Conservation (phyloP, 495 filamentous ascomycete genomes). For the Beverwykella pulmonaria region DNA sequence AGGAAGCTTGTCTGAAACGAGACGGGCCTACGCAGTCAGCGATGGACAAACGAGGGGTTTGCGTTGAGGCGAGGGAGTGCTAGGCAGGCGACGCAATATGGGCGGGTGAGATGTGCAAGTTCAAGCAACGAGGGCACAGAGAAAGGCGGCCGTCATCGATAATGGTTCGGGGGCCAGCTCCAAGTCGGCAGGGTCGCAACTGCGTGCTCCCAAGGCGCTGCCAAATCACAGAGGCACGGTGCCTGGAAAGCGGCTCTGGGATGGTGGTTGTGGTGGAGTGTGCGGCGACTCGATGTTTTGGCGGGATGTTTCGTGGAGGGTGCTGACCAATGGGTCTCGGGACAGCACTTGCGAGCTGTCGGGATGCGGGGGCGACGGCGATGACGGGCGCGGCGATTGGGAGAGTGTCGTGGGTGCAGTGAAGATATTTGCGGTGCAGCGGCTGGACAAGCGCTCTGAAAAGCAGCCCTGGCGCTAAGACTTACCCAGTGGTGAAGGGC, state of each 20-base stretch:
- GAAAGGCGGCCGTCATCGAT: neutral
- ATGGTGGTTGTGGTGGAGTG: neutral
- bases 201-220: neutral
- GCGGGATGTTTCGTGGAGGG: conserved; percentile 24
- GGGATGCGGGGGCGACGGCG: conserved; percentile 20
- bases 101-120: conserved; percentile 6
- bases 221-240: conserved; percentile 27
- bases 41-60: neutral
- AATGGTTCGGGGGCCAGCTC: conserved; percentile 19
- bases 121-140: neutral
- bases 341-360: conserved; percentile 30
- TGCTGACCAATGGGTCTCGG: conserved; percentile 25
- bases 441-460: conserved; percentile 39
- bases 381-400: conserved; percentile 20
- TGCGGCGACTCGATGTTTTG: conserved; percentile 24
- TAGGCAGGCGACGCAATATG: neutral
- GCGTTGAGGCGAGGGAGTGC: conserved; percentile 7
- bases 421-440: conserved; percentile 31
- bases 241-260: conserved; percentile 28
- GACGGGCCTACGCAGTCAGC: conserved; percentile 15
- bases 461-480: conserved; percentile 35
- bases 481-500: conserved; percentile 33
- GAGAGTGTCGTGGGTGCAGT: neutral
- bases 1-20: neutral
- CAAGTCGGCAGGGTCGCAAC: conserved; percentile 10